Conservation (phyloP, 2,329 filamentous ascomycete species). For the Hymenoscyphus fructigenus region DNA sequence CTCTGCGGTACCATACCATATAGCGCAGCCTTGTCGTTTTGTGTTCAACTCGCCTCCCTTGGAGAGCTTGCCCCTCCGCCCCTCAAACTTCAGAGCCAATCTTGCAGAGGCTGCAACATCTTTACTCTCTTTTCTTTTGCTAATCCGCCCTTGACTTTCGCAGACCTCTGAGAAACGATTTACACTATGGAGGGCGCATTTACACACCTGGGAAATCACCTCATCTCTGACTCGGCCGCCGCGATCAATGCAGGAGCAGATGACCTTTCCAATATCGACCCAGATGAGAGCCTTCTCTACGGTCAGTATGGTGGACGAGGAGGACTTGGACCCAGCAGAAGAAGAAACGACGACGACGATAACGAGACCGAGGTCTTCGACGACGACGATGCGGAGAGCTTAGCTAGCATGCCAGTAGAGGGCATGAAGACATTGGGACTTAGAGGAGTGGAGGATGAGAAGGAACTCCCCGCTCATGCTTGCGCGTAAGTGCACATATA, state of each 20-base stretch:
- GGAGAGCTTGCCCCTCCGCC: not conserved
- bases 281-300: slow-evolving; percentile 80
- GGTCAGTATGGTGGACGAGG: slow-evolving; percentile 62
- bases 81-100: not conserved
- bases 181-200: slow-evolving; percentile 78
- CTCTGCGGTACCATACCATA: not conserved
- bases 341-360: slow-evolving; percentile 83
- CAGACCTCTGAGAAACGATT: slow-evolving; percentile 21
- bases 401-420: slow-evolving; percentile 79
- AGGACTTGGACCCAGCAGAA: slow-evolving; percentile 48
- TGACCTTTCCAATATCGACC: slow-evolving; percentile 66
- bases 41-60: not conserved
- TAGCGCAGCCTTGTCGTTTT: slow-evolving; percentile 6
- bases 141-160: slow-evolving; percentile 16
- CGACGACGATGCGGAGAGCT: slow-evolving; percentile 71
- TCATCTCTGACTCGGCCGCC: slow-evolving; percentile 79
- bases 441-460: slow-evolving; percentile 72
- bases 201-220: slow-evolving; percentile 82
- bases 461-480: slow-evolving; percentile 88
- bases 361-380: slow-evolving; percentile 82
- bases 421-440: slow-evolving; percentile 66
- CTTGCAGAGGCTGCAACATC: not conserved
- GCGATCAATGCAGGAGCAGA: slow-evolving; percentile 85
- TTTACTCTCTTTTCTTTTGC: slow-evolving; percentile 1
- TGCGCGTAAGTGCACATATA: slow-evolving; percentile 71